These are phyloP conservation scores for Stagonosporopsis chrysanthemi DNA, from an alignment of 2,329 filamentous ascomycete species.

Conservation along the genomic window DNA sequence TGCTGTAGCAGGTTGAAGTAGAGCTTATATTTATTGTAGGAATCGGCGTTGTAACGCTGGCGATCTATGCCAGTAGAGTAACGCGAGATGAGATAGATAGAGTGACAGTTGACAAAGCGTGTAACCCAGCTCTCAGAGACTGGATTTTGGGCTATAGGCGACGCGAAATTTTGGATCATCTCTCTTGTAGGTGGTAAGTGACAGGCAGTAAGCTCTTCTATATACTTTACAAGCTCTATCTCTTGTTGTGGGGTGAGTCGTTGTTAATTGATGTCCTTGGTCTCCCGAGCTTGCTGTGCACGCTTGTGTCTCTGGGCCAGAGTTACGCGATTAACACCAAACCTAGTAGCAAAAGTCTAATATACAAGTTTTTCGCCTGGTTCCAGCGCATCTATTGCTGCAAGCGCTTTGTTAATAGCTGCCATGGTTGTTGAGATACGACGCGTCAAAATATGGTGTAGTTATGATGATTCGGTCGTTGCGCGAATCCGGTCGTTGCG, in stretches of 20 bases:
- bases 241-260: background rate
- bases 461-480: too few relatives aligned
- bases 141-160: background rate
- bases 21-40: background rate
- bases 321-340: too few relatives aligned
- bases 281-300: background rate
- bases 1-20: constrained; percentile 1
- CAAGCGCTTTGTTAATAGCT: too few relatives aligned
- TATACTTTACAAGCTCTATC: background rate
- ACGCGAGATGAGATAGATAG: background rate
- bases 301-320: too few relatives aligned
- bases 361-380: too few relatives aligned
- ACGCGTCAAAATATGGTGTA: too few relatives aligned
- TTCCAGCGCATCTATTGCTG: too few relatives aligned
- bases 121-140: background rate
- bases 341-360: too few relatives aligned
- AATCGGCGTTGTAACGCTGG: constrained; percentile 1
- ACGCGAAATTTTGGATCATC: constrained; percentile 1
- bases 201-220: background rate
- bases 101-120: background rate
- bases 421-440: too few relatives aligned
- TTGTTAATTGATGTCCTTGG: background rate
- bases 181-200: too few relatives aligned
- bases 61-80: background rate
- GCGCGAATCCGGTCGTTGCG: too few relatives aligned